Percentiles rank a stretch among this genome's conserved stretches.
Conservation (phyloP, 164 flowering plant genomes). For the Saururus chinensis region DNA sequence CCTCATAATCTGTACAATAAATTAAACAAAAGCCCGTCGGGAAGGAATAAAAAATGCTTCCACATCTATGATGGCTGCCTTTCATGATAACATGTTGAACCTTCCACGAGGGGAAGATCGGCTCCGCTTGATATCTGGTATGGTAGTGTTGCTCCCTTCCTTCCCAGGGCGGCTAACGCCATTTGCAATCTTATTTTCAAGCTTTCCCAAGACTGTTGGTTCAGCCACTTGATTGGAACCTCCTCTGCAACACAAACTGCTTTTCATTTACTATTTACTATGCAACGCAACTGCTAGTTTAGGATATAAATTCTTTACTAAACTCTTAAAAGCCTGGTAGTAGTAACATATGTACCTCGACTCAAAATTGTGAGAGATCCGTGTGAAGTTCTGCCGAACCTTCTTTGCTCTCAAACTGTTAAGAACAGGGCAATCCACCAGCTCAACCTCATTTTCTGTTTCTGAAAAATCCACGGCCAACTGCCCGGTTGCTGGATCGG, state of each 20-base stretch:
- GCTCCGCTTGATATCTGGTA: conserved; percentile 47
- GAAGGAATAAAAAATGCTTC: background rate
- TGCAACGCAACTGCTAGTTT: background rate
- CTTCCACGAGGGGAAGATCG: conserved; percentile 67
- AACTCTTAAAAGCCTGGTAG: background rate
- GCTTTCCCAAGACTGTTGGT: conserved; percentile 20
- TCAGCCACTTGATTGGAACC: conserved; percentile 29
- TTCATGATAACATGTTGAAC: conserved; percentile 35
- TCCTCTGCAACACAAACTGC: conserved; percentile 27
- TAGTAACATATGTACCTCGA: conserved; percentile 28
- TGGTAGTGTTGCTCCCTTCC: conserved; percentile 32
- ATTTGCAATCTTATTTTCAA: conserved; percentile 30
- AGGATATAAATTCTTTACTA: background rate
- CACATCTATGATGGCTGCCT: background rate
- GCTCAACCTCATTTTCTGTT: conserved; percentile 37
- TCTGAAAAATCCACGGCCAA: conserved; percentile 34
- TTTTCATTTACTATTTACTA: background rate
- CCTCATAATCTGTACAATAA: background rate
- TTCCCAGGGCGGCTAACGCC: conserved; percentile 18
- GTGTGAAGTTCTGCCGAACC: conserved; percentile 29
- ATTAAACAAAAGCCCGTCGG: background rate
- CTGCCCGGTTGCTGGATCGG: conserved; percentile 15
- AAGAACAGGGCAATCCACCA: conserved; percentile 16
- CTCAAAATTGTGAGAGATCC: conserved; percentile 45
- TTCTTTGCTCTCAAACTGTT: conserved; percentile 25